Evolutionary conservation across 257 asterid species (phyloP), one percentile per base, ranked within the genome.

Genomic region (Perilla frutescens): DNA sequence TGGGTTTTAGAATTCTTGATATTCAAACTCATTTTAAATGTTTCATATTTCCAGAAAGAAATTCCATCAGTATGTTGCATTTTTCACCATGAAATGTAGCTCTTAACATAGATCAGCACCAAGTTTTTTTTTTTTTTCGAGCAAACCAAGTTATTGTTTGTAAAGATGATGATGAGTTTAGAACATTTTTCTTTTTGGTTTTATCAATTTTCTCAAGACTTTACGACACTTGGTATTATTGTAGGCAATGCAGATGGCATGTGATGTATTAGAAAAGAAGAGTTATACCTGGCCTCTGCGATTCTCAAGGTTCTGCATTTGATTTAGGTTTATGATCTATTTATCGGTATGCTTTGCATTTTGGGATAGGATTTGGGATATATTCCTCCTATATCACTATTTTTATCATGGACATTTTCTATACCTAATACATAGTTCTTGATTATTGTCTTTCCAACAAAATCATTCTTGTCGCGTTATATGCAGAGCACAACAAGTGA

Each of bases 211-310:
- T 64, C 40, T 78, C 51, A 55, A 14, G 57, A n/a, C n/a, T 63
- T 26, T 41, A 69, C 6, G 70, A 58, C 61, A 45, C 73, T 40
- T 55, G 62, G 69, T 75, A 66, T 37, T 63, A 64, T 57, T 77
- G 61, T 67, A 94, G 99, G 99, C 56, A 81, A 91, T 61, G 92
- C 96, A 31, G 96, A 89, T 70, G 96, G 94, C 62, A 74, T 80
- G 86, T 98, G 99, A 57, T 75, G 59, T 77, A 72, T 80, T 56
- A 87, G 99, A 81, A 87, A 87, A 82, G 87, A 90, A 85, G 98
- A 95, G 87, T 85, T 95, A 49, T 81, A 84, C 70, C 80, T 77
- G 66, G 98, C 99, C 72, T 85, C 96, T 55, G 85, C 89, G 2
- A 73, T 87, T 73, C 87, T 95, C 64, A 92, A 89, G 97, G 99